Conservation (phyloP, 1,284 basidiomycete genomes). For the Microbotryum silenes-acaulis region DNA sequence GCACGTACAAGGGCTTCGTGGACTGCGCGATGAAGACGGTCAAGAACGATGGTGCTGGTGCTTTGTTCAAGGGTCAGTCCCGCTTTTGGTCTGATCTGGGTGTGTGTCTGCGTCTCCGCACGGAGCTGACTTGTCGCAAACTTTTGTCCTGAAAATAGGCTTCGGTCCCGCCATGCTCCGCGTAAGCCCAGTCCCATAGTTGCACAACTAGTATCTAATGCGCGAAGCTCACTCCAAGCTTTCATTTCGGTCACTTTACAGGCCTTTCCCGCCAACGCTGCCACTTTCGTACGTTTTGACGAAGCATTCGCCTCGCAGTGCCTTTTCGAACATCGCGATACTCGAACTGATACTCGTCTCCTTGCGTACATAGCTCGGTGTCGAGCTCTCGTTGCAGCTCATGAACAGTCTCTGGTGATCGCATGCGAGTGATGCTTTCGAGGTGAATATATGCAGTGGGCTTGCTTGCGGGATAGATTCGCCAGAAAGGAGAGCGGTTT, state of each 20-base stretch:
- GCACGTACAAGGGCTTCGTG: constrained; percentile 87
- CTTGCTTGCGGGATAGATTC: too few relatives aligned
- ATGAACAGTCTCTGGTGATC: constrained; percentile 57
- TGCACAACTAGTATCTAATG: too few relatives aligned
- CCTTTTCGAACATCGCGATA: not conserved
- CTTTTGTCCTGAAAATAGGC: constrained; percentile 42
- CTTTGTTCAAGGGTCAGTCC: constrained; percentile 76
- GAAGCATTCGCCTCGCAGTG: constrained; percentile 5
- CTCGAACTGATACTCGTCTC: constrained; percentile 15
- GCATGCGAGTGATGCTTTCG: not conserved
- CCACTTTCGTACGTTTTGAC: constrained; percentile 70
- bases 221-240: not conserved
- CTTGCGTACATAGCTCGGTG: constrained; percentile 55
- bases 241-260: constrained; percentile 41
- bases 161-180: constrained; percentile 3
- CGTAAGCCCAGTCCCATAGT: too few relatives aligned
- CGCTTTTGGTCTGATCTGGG: constrained; percentile 22
- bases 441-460: too few relatives aligned
- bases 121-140: not conserved
- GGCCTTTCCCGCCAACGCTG: constrained; percentile 74
- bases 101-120: too few relatives aligned
- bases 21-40: constrained; percentile 91
- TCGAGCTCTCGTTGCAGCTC: constrained; percentile 65
- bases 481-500: too few relatives aligned
- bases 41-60: constrained; percentile 76